A percentile compares a stretch with the other conserved stretches of the same genome.
Evolutionary conservation across 306 rosid genomes (phyloP).

Genomic region (Carpinus fangiana): DNA sequence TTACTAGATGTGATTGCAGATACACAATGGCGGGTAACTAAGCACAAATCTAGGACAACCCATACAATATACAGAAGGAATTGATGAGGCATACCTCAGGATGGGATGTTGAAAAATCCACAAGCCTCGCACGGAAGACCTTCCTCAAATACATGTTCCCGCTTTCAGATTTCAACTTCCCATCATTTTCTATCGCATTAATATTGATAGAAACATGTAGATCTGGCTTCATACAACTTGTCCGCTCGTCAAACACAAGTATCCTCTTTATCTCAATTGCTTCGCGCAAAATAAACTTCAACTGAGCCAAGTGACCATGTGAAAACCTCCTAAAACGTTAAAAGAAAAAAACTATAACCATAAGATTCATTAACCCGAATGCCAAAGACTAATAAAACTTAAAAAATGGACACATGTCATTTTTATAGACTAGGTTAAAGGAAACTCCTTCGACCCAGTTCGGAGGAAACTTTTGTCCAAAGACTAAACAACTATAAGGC

Average conservation of each 20-base stretch:
- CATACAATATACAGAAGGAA: not conserved
- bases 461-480: not conserved
- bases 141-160: conserved; percentile 41
- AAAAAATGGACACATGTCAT: too few relatives aligned
- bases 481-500: not conserved
- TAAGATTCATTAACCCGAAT: not conserved
- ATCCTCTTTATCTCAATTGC: conserved; percentile 57
- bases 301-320: conserved; percentile 62
- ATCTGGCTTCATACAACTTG: conserved; percentile 72
- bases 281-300: conserved; percentile 73
- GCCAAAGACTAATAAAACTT: not conserved
- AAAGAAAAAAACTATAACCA: not conserved
- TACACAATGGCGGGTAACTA: not conserved
- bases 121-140: conserved; percentile 47
- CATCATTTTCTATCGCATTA: conserved; percentile 37
- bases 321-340: conserved; percentile 71
- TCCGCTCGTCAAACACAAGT: conserved; percentile 47
- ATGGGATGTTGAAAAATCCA: conserved; percentile 49
- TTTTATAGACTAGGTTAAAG: too few relatives aligned
- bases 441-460: too few relatives aligned
- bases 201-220: conserved; percentile 54
- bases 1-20: not conserved
- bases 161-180: conserved; percentile 25
- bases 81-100: conserved; percentile 50
- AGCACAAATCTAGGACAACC: not conserved